A percentile compares a stretch with the other conserved stretches of the same genome.
Evolutionary conservation across 495 filamentous ascomycete species (phyloP).

Genomic region (Xylaria palmicola): DNA sequence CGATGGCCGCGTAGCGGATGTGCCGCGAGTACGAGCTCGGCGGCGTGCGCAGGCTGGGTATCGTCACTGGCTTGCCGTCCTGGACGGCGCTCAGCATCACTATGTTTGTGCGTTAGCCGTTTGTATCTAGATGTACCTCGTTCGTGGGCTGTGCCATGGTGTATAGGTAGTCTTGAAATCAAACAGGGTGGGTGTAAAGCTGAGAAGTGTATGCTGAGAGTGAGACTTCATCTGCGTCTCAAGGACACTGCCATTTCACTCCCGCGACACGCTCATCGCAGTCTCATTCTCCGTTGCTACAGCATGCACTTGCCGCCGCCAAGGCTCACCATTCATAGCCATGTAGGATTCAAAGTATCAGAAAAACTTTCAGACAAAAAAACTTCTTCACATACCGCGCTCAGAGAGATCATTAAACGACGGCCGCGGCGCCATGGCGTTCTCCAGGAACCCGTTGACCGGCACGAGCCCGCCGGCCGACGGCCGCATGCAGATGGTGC

Average conservation of each 20-base stretch:
- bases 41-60: slow-evolving; percentile 72
- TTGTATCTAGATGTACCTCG: background rate
- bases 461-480: slow-evolving; percentile 66
- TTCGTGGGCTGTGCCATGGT: background rate
- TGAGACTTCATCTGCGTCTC: too few species aligned
- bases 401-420: slow-evolving; percentile 84
- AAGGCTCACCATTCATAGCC: too few species aligned
- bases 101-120: slow-evolving; percentile 9
- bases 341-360: background rate
- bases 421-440: slow-evolving; percentile 77
- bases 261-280: too few species aligned
- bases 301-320: too few species aligned
- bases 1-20: slow-evolving; percentile 81
- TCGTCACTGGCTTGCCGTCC: slow-evolving; percentile 36
- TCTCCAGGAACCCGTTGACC: slow-evolving; percentile 77
- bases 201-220: too few species aligned
- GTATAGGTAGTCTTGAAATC: too few species aligned
- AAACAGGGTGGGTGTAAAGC: too few species aligned
- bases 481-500: slow-evolving; percentile 92
- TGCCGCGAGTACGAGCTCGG: slow-evolving; percentile 76
- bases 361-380: background rate
- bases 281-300: too few species aligned
- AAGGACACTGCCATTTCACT: too few species aligned
- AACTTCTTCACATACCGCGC: slow-evolving; percentile 41
- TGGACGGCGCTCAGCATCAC: slow-evolving; percentile 38